These are phyloP conservation scores for Penicillium desertorum DNA, from an alignment of 495 filamentous ascomycete genomes.

Conservation along the genomic window DNA sequence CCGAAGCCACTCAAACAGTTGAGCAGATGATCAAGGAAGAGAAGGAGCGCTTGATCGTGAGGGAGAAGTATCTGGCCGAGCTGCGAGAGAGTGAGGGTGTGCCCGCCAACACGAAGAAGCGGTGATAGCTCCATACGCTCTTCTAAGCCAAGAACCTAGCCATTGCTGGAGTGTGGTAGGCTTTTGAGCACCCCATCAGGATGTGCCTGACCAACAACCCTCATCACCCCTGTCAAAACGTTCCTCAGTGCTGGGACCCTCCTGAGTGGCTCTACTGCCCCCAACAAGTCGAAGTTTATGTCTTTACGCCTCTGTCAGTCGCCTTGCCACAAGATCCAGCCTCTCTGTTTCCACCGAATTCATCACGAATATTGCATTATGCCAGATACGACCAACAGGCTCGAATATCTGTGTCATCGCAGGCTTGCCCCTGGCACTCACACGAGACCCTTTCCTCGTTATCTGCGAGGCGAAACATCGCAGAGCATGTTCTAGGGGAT, in stretches of 20 bases:
- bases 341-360: neutral
- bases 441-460: neutral
- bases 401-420: neutral
- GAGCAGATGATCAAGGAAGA: constrained; percentile 69
- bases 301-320: neutral
- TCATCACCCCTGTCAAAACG: neutral
- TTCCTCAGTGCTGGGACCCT: neutral
- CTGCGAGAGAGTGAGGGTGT: constrained; percentile 57
- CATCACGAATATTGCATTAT: neutral
- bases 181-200: neutral
- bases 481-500: neutral
- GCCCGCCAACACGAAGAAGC: constrained; percentile 42
- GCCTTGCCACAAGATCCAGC: neutral
- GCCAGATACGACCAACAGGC: neutral
- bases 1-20: constrained; percentile 63
- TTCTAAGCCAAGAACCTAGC: neutral
- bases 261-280: neutral
- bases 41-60: constrained; percentile 59
- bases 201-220: neutral
- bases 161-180: neutral
- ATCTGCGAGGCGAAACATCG: neutral
- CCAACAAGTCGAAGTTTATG: neutral
- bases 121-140: constrained; percentile 26
- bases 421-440: too few relatives aligned
- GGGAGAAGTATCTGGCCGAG: constrained; percentile 62